phyloP scores from a whole-genome alignment of 352 stramenopile species.

The Pythium scleroteichum region DNA sequence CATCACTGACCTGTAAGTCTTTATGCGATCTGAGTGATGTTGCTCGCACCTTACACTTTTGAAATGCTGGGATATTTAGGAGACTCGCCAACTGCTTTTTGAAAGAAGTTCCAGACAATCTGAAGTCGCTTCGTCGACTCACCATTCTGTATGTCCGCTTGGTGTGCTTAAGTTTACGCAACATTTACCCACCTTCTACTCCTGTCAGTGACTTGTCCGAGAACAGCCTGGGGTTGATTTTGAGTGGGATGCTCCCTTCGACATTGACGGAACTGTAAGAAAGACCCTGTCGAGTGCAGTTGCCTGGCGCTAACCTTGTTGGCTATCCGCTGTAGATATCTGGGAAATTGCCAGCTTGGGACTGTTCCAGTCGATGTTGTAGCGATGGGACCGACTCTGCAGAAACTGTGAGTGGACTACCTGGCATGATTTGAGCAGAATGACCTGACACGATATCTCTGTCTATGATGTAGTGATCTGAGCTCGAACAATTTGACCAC shows the following conservation, averaged over 20 bases:
- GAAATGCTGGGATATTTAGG: conserved; percentile 1
- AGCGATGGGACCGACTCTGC: conserved; percentile 17
- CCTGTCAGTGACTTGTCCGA: conserved; percentile 22
- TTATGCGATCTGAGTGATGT: neutral
- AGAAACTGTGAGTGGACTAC: conserved; percentile 23
- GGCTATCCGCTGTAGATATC: conserved; percentile 9
- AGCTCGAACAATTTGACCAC: conserved; percentile 17
- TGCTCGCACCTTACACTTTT: neutral
- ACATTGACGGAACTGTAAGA: conserved; percentile 18
- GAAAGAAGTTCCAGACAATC: conserved; percentile 21
- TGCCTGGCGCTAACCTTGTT: neutral
- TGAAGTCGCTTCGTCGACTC: conserved; percentile 13
- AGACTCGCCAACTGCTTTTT: conserved; percentile 21
- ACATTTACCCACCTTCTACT: neutral
- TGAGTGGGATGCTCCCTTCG: conserved; percentile 14
- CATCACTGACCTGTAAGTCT: conserved; percentile 23
- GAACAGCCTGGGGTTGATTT: conserved; percentile 18
- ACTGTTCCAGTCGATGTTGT: conserved; percentile 16
- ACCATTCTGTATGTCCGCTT: conserved; percentile 21
- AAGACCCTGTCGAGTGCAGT: neutral
- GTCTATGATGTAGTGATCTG: conserved; percentile 13
- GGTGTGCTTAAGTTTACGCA: neutral
- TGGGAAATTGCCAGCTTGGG: conserved; percentile 13
- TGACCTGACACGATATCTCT: too few relatives aligned
- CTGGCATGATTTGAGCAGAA: too few relatives aligned